Base-by-base conservation (phyloP, 805 yeast genomes). In the Metschnikowia rubicola region DNA sequence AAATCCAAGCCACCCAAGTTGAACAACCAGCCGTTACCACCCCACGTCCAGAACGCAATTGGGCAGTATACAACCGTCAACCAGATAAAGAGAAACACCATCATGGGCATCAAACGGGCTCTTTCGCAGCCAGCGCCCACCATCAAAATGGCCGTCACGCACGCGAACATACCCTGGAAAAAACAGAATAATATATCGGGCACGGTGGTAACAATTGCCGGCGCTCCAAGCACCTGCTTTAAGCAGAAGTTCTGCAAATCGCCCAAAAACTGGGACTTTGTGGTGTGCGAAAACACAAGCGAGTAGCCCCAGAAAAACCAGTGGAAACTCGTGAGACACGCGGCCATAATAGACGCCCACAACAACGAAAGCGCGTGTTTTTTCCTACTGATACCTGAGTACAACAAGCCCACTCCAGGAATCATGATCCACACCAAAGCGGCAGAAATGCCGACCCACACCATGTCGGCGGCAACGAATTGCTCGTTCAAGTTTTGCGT, bases 71-170 rank as follows among this genome's bases (percentile, higher is more conserved):
- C 99, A 39, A 94, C 80, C 9, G 98, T 90, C 74, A 88, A 81
- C 97, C 97, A 94, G 56, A 88, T 70, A 68, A 94, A 94, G 55
- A 92, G 74, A 74, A 90, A 92, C 30, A 94, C 80, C 92, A 94
- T 87, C 92, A 91, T 87, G 51, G 99, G 98, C 36, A 92, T 92
- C 54, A 94, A 79, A 62, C 98, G 79, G 13, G 96, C 97, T 67
- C 99, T 83, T 72, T 94, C 99, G 68, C 95, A 88, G 43, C 97
- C 97, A 69, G 97, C 99, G 66, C 99, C 99, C 39, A 91, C 78
- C 95, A 92, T 84, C 70, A 94, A 79, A 63, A 88, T 85, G 54
- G 95, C 97, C 30, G 98, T 90, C 41, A 86, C 86, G 65, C 86
- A 81, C 37, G 98, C 98, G 62, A 94, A 94, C 97, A 89, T 89